Evolutionary conservation across 108 stramenopile species (phyloP).

Genomic region (Skeletonema menzelii): DNA sequence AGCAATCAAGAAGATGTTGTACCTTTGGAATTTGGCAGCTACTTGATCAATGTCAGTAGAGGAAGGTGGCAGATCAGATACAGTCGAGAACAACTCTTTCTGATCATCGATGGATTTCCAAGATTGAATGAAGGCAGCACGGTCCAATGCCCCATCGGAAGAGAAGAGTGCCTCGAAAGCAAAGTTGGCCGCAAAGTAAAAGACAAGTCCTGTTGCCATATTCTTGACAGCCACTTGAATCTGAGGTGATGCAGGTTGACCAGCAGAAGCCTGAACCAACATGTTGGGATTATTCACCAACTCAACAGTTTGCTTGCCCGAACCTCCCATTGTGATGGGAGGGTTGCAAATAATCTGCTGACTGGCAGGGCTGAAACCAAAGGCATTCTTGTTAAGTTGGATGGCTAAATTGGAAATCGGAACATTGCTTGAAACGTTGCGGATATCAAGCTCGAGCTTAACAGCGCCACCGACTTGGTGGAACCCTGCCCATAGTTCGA

Average conservation of each 20-base stretch:
- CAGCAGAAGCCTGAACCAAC: conserved; percentile 70
- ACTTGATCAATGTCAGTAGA: conserved; percentile 82
- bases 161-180: conserved; percentile 83
- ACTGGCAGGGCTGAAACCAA: conserved; percentile 90
- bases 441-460: conserved; percentile 85
- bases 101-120: conserved; percentile 92
- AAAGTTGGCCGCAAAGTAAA: conserved; percentile 90
- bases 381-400: conserved; percentile 97
- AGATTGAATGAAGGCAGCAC: conserved; percentile 74
- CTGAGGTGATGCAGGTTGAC: conserved; percentile 72
- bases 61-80: conserved; percentile 66
- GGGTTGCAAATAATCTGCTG: conserved; percentile 88
- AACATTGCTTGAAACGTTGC: conserved; percentile 64
- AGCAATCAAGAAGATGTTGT: conserved; percentile 91
- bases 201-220: conserved; percentile 84
- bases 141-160: conserved; percentile 77
- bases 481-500: conserved; percentile 84
- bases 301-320: conserved; percentile 60
- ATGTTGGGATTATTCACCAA: conserved; percentile 76
- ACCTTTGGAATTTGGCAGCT: conserved; percentile 70
- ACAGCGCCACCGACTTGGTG: conserved; percentile 67
- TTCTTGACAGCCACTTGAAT: conserved; percentile 96
- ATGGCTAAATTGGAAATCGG: conserved; percentile 88
- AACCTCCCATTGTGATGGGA: conserved; percentile 66
- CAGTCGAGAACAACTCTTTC: conserved; percentile 82